Conservation (phyloP, 257 asterid species). For the Solanum lycopersicoides region DNA sequence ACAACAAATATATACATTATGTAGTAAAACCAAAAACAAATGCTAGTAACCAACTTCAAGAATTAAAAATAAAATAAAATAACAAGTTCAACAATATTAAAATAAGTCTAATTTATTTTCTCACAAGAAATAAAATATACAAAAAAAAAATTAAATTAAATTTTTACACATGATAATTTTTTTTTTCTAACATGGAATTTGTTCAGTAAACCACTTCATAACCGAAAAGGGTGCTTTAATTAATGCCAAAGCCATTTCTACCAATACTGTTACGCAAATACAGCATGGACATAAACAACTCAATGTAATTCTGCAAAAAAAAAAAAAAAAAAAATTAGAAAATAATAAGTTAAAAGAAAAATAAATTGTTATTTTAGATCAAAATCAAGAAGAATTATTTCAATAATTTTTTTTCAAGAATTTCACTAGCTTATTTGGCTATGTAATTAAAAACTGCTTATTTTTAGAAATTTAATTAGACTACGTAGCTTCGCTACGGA, state of each 20-base stretch:
- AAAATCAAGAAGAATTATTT: background rate
- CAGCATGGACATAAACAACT: constrained; percentile 81
- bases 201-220: constrained; percentile 30
- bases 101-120: background rate
- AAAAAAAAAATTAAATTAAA: background rate
- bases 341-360: background rate
- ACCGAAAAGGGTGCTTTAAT: constrained; percentile 42
- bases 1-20: background rate
- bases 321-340: background rate
- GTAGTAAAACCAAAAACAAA: background rate
- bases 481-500: background rate
- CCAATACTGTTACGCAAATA: constrained; percentile 58
- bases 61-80: background rate
- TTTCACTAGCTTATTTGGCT: background rate
- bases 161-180: background rate
- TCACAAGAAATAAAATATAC: background rate
- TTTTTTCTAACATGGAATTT: constrained; percentile 16
- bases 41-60: background rate
- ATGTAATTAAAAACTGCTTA: background rate
- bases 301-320: constrained; percentile 38
- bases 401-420: background rate
- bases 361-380: background rate
- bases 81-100: background rate
- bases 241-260: constrained; percentile 47
- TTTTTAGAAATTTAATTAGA: no score